Conservation (phyloP, 768 basidiomycete species). For the Pleurotus eryngii region DNA sequence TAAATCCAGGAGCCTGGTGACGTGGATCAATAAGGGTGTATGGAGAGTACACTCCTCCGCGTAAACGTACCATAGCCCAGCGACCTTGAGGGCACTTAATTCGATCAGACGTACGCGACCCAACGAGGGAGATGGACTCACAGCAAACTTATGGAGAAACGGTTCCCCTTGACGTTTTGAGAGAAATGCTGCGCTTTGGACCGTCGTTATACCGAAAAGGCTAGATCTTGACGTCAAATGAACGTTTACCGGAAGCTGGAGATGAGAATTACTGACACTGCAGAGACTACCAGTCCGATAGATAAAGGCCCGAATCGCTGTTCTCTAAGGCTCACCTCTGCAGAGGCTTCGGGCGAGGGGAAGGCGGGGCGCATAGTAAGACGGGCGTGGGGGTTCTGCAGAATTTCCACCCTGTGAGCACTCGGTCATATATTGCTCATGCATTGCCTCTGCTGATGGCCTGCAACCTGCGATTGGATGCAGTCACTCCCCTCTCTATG, state of each 20-base stretch:
- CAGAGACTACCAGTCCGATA: background rate
- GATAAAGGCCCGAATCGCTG: conserved; percentile 2
- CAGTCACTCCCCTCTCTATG: no score
- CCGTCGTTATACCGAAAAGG: conserved; percentile 1
- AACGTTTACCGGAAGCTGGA: background rate
- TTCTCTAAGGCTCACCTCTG: no score
- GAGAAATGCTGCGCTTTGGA: background rate
- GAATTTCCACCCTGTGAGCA: no score
- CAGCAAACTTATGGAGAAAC: conserved; percentile 30
- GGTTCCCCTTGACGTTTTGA: conserved; percentile 28
- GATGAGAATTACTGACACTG: background rate
- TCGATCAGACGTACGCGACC: background rate
- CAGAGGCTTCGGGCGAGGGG: no score
- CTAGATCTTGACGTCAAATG: background rate
- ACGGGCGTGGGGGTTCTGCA: no score
- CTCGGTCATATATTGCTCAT: no score
- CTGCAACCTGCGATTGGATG: no score
- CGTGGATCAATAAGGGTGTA: background rate
- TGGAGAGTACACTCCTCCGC: background rate
- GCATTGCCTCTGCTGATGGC: no score
- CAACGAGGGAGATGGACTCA: conserved; percentile 12
- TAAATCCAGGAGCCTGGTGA: background rate
- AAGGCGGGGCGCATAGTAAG: no score
- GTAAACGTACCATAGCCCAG: background rate
- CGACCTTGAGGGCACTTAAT: background rate